Evolutionary conservation across 805 yeast genomes (phyloP).

Genomic region (Danielia reshetovae): DNA sequence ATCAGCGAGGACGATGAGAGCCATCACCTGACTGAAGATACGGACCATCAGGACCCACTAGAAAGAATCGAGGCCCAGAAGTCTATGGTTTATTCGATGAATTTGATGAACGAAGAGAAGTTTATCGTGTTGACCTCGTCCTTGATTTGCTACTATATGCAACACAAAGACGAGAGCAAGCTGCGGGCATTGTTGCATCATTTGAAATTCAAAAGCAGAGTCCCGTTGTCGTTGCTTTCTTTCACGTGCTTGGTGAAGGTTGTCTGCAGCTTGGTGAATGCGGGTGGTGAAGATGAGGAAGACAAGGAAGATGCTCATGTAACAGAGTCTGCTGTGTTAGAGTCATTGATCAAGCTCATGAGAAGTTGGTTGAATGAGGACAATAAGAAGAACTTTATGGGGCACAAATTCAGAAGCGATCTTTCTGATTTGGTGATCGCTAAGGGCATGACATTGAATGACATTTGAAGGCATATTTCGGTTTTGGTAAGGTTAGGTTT

Average conservation of each 20-base stretch:
- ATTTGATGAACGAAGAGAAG: conserved; percentile 32
- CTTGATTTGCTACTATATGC: conserved; percentile 20
- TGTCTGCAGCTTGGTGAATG: conserved; percentile 15
- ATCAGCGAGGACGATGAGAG: conserved; percentile 7
- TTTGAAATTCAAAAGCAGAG: conserved; percentile 16
- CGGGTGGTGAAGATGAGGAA: conserved; percentile 18
- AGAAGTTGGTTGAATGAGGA: conserved; percentile 31
- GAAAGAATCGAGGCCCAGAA: conserved; percentile 12
- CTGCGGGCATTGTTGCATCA: conserved; percentile 22
- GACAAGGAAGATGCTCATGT: conserved; percentile 1
- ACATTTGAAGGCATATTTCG: conserved; percentile 17
- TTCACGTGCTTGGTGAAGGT: conserved; percentile 30
- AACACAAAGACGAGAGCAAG: conserved; percentile 16
- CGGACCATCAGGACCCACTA: background rate
- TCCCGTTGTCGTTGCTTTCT: conserved; percentile 25
- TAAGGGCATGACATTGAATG: conserved; percentile 31
- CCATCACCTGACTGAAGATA: background rate
- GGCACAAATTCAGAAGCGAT: conserved; percentile 20
- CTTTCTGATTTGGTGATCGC: conserved; percentile 28
- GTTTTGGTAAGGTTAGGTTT: no score
- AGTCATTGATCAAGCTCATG: conserved; percentile 21
- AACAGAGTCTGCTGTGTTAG: conserved; percentile 16
- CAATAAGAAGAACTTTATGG: conserved; percentile 16
- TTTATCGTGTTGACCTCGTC: conserved; percentile 28
- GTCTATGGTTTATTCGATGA: conserved; percentile 27